Base-by-base conservation (phyloP, 2,329 filamentous ascomycete genomes). In the Verticillium albo-atrum region DNA sequence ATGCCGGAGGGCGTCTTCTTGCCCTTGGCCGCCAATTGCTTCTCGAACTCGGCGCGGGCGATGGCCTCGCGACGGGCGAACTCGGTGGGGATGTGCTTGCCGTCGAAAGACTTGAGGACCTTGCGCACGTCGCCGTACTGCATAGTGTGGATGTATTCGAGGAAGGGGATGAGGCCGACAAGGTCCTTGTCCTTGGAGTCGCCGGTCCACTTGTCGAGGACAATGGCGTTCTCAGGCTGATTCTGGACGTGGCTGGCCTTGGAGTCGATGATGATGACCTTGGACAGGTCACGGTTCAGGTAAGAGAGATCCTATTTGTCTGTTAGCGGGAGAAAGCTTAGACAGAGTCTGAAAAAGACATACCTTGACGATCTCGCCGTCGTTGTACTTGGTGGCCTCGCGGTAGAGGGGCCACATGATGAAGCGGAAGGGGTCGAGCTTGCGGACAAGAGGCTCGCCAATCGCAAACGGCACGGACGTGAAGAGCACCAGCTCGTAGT, bases 401-500 rank as follows among this genome's bases (percentile, higher is more conserved):
- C 95, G 86, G 81, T 91, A 98, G 54, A 99, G 80, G 2, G 93
- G 92, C 90, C 92, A 98, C 78, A 93, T 89, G 73, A 98, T 92
- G 73, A 98, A 92, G 68, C 89, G 91, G 82, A 90, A 98, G 35
- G 94, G 95, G 71, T 99, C 95, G 61, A 99, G 81, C 77, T 99
- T 99, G 69, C 91, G 88, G 65, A 97, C 86, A 56, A 99, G 84
- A 26, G 92, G 91, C 67, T 97, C 92, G 28, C 88, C 94, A 71
- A 91, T 89, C 70, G 87, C 88, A 69, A 88, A 91, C 1, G 94
- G 92, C 54, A 95, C 89, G 42, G 86, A 91, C 32, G 95, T 99
- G 79, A 98, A 99, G 64, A 99, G 86, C 57, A 98, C 95, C 58
- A 99, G 82, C 75, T 99, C 95, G 72, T 97, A 99, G 82, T 99